phyloP scores from a whole-genome alignment of 208 protist genomes.

The Angomonas deanei region DNA sequence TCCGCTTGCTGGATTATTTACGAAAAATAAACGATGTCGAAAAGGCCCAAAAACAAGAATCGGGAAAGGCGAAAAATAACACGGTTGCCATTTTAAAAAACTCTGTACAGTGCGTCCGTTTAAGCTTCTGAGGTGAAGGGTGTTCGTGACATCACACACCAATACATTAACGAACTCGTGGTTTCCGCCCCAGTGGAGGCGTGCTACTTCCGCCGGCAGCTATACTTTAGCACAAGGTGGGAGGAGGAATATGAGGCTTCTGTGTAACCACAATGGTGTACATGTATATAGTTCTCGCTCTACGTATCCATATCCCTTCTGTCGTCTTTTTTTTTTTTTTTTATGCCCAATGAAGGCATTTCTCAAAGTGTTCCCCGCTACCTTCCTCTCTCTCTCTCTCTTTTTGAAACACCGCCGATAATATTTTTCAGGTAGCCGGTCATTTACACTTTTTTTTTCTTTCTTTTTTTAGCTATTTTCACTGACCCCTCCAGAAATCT shows the following conservation, averaged over 20 bases:
- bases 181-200: slow-evolving; percentile 21
- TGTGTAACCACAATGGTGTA: slow-evolving; percentile 24
- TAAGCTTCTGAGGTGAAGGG: slow-evolving; percentile 68
- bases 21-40: slow-evolving; percentile 35
- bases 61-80: slow-evolving; percentile 24
- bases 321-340: neutral
- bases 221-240: slow-evolving; percentile 77
- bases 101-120: slow-evolving; percentile 62
- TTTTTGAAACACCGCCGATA: too few relatives aligned
- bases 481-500: neutral
- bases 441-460: neutral
- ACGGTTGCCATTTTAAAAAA: slow-evolving; percentile 71
- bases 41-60: slow-evolving; percentile 16
- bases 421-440: too few relatives aligned
- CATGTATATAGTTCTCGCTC: neutral
- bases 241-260: slow-evolving; percentile 65
- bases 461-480: neutral
- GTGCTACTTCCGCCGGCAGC: slow-evolving; percentile 72
- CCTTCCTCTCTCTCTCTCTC: too few relatives aligned
- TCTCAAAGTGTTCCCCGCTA: too few relatives aligned
- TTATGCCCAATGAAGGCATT: too few relatives aligned
- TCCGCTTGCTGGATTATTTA: slow-evolving; percentile 39
- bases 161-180: slow-evolving; percentile 31
- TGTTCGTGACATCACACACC: slow-evolving; percentile 60
- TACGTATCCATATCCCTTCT: neutral